Percentiles rank a stretch among this genome's conserved stretches.
Conservation (phyloP, 1,284 basidiomycete species). For the Ceratobasidium sp. region DNA sequence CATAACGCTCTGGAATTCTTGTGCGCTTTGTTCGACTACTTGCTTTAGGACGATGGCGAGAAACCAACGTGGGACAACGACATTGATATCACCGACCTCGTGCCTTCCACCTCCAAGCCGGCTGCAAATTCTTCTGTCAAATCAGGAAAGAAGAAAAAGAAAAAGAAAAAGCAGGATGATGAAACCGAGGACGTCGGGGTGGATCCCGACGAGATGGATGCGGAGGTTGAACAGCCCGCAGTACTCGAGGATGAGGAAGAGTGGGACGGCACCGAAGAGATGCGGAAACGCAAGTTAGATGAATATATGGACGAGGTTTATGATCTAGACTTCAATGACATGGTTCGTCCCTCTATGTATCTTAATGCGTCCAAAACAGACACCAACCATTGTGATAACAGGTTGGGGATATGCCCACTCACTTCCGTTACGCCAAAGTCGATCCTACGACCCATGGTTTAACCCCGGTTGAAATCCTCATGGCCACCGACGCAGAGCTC, state of each 20-base stretch:
- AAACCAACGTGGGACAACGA: conserved; percentile 94
- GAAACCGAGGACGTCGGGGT: conserved; percentile 65
- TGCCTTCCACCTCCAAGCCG: conserved; percentile 56
- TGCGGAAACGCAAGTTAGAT: conserved; percentile 84
- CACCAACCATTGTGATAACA: background rate
- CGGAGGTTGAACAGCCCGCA: conserved; percentile 64
- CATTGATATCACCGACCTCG: conserved; percentile 82
- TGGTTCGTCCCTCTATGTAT: conserved; percentile 69
- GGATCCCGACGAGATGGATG: conserved; percentile 78
- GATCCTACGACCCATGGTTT: conserved; percentile 79
- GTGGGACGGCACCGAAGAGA: conserved; percentile 89
- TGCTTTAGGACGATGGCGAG: conserved; percentile 63
- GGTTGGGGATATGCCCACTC: conserved; percentile 92
- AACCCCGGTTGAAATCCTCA: conserved; percentile 88
- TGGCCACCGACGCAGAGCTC: conserved; percentile 93
- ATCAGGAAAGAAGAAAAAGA: conserved; percentile 62
- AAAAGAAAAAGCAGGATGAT: conserved; percentile 68
- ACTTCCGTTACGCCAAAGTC: conserved; percentile 92
- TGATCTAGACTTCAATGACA: conserved; percentile 94
- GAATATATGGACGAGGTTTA: conserved; percentile 93
- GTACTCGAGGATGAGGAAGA: conserved; percentile 62
- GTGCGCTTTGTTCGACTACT: background rate
- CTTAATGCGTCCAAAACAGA: background rate
- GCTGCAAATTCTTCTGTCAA: background rate
- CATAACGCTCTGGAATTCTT: background rate